Percentiles rank a stretch among this genome's conserved stretches.
These are phyloP conservation scores for Thecaphora frezii DNA, from an alignment of 1,284 basidiomycete species.

Conservation along the genomic window DNA sequence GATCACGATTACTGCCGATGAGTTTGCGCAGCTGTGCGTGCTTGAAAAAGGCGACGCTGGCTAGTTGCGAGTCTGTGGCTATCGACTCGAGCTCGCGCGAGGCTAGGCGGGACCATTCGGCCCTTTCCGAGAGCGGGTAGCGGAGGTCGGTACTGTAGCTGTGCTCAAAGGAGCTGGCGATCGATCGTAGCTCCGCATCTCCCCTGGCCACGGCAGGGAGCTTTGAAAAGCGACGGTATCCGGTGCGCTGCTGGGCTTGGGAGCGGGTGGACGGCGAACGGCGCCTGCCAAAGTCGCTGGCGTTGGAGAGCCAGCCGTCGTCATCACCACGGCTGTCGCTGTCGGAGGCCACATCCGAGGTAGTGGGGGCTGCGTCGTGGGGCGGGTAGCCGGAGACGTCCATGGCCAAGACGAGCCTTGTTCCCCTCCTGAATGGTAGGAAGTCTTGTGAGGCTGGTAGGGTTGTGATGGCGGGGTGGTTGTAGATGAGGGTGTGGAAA, in stretches of 20 bases:
- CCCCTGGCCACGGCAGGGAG: not conserved
- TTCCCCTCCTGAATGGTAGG: no score
- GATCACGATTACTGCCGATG: not conserved
- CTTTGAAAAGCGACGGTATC: not conserved
- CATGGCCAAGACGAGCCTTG: no score
- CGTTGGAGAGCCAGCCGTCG: not conserved
- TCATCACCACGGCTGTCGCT: not conserved
- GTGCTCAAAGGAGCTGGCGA: not conserved
- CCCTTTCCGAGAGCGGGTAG: not conserved
- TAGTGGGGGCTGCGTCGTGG: no score
- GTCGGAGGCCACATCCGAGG: not conserved
- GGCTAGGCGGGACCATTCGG: not conserved
- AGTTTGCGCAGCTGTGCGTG: not conserved
- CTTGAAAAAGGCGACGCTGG: not conserved
- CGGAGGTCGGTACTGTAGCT: not conserved
- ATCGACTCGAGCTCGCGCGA: not conserved
- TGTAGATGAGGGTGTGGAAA: no score
- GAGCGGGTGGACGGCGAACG: not conserved
- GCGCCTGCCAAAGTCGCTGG: not conserved
- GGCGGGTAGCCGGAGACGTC: no score
- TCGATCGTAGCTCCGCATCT: not conserved
- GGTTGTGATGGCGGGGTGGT: no score
- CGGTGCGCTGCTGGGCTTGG: not conserved
- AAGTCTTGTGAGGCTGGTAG: no score
- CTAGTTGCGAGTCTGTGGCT: not conserved